Evolutionary conservation across 805 yeast species (phyloP).

Genomic region (Suhomyces sp.): DNA sequence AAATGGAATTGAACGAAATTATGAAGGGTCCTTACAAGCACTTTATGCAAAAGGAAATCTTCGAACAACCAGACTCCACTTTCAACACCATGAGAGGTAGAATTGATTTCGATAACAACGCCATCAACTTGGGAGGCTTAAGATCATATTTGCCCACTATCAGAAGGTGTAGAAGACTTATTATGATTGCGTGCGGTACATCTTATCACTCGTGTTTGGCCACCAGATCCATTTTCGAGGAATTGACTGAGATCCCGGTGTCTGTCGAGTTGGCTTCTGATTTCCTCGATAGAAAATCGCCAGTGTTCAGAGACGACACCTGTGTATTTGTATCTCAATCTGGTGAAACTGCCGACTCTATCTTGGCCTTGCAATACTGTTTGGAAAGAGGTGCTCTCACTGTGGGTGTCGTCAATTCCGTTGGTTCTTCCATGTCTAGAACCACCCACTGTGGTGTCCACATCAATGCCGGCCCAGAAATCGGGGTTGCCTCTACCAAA

Average conservation of each 20-base stretch:
- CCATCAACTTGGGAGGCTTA: constrained; percentile 86
- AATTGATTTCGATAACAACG: constrained; percentile 79
- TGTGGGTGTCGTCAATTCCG: constrained; percentile 95
- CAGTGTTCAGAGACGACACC: constrained; percentile 98
- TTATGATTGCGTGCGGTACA: constrained; percentile 99
- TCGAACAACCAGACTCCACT: constrained; percentile 97
- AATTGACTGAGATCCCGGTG: constrained; percentile 91
- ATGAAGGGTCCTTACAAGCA: constrained; percentile 97
- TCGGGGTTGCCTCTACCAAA: constrained; percentile 98
- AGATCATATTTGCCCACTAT: constrained; percentile 80
- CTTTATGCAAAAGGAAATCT: constrained; percentile 98
- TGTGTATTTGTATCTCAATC: constrained; percentile 97
- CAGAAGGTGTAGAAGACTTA: constrained; percentile 90
- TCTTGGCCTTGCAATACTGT: constrained; percentile 93
- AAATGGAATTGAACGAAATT: constrained; percentile 94
- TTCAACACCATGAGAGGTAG: constrained; percentile 99
- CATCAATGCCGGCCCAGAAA: constrained; percentile 98
- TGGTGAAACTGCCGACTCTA: constrained; percentile 98
- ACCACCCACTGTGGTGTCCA: constrained; percentile 99
- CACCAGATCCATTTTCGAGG: constrained; percentile 94
- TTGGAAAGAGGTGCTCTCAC: constrained; percentile 96
- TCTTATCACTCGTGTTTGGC: constrained; percentile 98
- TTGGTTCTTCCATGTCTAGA: constrained; percentile 95
- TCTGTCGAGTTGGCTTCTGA: constrained; percentile 92
- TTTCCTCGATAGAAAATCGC: constrained; percentile 89